These are phyloP conservation scores for Pugionium cornutum DNA, from an alignment of 345 rosid genomes.

Conservation along the genomic window DNA sequence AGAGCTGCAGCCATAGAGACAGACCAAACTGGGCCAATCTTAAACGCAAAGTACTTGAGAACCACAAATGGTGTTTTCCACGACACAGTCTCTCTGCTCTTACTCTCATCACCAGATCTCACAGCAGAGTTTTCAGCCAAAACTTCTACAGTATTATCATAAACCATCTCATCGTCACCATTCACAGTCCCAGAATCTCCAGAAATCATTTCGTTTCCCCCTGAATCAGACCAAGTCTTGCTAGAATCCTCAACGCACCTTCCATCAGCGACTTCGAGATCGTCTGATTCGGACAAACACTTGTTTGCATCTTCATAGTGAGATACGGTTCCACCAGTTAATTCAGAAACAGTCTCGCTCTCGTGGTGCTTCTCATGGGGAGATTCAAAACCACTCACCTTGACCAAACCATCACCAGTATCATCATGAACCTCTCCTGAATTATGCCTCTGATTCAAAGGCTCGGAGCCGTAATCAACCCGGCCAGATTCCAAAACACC, in stretches of 20 bases:
- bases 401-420: constrained; percentile 47
- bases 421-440: no score
- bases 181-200: constrained; percentile 16
- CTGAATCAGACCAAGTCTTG: constrained; percentile 26
- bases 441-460: constrained; percentile 39
- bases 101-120: constrained; percentile 41
- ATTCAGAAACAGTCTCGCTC: constrained; percentile 26
- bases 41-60: constrained; percentile 64
- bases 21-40: constrained; percentile 82
- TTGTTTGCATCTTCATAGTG: not conserved
- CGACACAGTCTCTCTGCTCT: constrained; percentile 52
- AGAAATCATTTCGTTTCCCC: constrained; percentile 28
- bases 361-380: constrained; percentile 12
- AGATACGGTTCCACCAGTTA: constrained; percentile 32
- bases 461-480: constrained; percentile 62
- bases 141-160: not conserved
- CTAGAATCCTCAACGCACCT: constrained; percentile 16
- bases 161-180: constrained; percentile 15
- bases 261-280: constrained; percentile 6
- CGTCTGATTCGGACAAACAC: no score
- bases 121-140: constrained; percentile 22
- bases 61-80: constrained; percentile 94
- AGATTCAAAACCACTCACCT: not conserved
- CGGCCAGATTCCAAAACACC: constrained; percentile 61
- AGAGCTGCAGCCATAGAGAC: constrained; percentile 91